Evolutionary conservation across 2,329 filamentous ascomycete species (phyloP).

Genomic region (Pseudogymnoascus sp.): DNA sequence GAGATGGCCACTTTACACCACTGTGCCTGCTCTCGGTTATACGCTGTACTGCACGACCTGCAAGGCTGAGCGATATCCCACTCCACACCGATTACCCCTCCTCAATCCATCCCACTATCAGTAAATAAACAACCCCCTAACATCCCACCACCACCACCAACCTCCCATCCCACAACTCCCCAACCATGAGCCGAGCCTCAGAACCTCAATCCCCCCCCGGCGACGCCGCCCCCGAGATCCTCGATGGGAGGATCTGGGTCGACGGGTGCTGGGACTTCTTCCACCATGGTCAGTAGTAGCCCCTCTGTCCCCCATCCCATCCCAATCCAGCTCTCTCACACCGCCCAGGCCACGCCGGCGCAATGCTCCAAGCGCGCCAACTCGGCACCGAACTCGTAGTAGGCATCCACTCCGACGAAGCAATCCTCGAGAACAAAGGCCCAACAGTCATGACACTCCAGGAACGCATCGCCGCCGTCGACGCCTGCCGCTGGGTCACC

Average conservation of each 20-base stretch:
- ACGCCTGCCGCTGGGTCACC: constrained; percentile 94
- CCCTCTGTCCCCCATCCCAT: no score
- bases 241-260: constrained; percentile 81
- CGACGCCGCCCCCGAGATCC: constrained; percentile 28
- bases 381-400: constrained; percentile 84
- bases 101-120: constrained; percentile 10
- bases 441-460: constrained; percentile 93
- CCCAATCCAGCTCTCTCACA: background rate
- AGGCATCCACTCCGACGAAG: constrained; percentile 91
- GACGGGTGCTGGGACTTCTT: constrained; percentile 99
- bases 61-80: constrained; percentile 8
- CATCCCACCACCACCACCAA: background rate
- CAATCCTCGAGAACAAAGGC: constrained; percentile 93
- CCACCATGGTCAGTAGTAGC: constrained; percentile 64
- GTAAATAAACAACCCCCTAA: constrained; percentile 11
- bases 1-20: background rate
- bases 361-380: constrained; percentile 91
- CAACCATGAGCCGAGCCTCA: constrained; percentile 2
- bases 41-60: background rate
- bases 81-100: constrained; percentile 4
- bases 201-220: constrained; percentile 21
- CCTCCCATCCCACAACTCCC: background rate
- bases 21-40: constrained; percentile 1
- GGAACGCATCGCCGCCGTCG: constrained; percentile 82
- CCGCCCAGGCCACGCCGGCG: constrained; percentile 76